Conservation (phyloP, 2,329 filamentous ascomycete genomes). For the Zarea fungicola region DNA sequence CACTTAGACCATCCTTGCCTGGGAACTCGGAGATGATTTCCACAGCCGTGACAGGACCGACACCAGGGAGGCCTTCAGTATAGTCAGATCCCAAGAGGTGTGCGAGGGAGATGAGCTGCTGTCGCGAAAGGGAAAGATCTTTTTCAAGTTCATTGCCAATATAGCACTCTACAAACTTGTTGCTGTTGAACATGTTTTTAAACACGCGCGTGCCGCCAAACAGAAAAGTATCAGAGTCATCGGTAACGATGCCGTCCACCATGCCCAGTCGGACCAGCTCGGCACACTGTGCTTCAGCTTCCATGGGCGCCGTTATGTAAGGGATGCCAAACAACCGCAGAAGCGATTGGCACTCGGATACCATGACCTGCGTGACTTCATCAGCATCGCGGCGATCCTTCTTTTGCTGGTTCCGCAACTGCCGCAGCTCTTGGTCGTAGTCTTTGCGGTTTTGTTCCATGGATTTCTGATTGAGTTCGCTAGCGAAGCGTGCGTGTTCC, state of each 20-base stretch:
- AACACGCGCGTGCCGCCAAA: constrained; percentile 96
- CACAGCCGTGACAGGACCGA: constrained; percentile 89
- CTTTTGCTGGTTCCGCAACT: constrained; percentile 88
- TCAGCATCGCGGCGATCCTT: constrained; percentile 94
- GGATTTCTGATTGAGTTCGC: constrained; percentile 73
- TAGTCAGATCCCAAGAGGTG: constrained; percentile 93
- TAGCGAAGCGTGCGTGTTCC: constrained; percentile 90
- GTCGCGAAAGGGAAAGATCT: constrained; percentile 81
- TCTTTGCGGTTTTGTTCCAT: constrained; percentile 65
- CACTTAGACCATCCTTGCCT: constrained; percentile 52
- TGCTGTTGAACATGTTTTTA: constrained; percentile 99
- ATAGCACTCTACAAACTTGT: constrained; percentile 97
- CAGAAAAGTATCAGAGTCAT: constrained; percentile 93
- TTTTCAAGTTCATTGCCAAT: constrained; percentile 76
- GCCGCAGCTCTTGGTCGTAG: constrained; percentile 82
- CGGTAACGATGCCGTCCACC: constrained; percentile 95
- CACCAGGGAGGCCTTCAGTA: constrained; percentile 82
- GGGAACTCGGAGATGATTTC: constrained; percentile 92
- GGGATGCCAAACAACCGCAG: constrained; percentile 87
- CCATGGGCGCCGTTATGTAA: constrained; percentile 97
- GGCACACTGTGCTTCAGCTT: constrained; percentile 96
- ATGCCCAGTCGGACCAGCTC: constrained; percentile 80
- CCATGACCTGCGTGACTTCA: constrained; percentile 94
- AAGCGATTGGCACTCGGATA: constrained; percentile 88
- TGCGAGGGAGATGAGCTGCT: constrained; percentile 82